Percentiles rank a stretch among this genome's conserved stretches.
Conservation (phyloP, 2,329 filamentous ascomycete genomes). For the Tolypocladium capitatum region DNA sequence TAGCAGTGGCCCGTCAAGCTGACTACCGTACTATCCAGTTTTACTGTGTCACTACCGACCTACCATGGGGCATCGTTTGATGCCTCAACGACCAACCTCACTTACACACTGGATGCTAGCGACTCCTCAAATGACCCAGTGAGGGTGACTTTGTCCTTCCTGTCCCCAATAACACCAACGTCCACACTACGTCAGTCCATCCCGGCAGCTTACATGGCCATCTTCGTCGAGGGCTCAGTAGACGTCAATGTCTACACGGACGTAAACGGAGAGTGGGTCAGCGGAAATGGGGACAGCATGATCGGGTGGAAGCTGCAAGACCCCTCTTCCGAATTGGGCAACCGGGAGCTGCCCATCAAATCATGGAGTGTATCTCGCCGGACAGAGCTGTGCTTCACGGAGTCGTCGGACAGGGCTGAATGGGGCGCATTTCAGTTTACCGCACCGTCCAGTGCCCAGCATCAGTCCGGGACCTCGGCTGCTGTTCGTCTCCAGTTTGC, state of each 20-base stretch:
- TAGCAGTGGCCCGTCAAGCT: neutral
- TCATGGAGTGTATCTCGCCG: constrained; percentile 51
- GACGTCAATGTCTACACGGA: constrained; percentile 54
- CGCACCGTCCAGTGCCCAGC: constrained; percentile 50
- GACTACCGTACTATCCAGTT: constrained; percentile 7
- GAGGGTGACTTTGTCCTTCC: constrained; percentile 36
- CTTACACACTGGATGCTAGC: constrained; percentile 25
- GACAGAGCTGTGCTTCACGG: constrained; percentile 58
- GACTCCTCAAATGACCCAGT: constrained; percentile 13
- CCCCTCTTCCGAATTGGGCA: constrained; percentile 1
- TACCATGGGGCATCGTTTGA: constrained; percentile 34
- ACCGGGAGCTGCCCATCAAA: constrained; percentile 32
- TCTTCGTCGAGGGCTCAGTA: constrained; percentile 54
- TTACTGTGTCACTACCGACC: constrained; percentile 25
- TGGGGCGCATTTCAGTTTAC: constrained; percentile 75
- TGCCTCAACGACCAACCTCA: constrained; percentile 36
- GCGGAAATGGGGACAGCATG: constrained; percentile 53
- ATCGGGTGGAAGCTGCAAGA: constrained; percentile 53
- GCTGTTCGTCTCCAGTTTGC: constrained; percentile 57
- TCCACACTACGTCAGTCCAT: constrained; percentile 70
- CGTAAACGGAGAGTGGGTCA: constrained; percentile 69
- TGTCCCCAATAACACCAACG: constrained; percentile 70
- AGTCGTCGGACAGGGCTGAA: constrained; percentile 61
- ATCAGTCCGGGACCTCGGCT: constrained; percentile 59
- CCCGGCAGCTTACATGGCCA: constrained; percentile 67